Evolutionary conservation across 345 rosid species (phyloP).

Genomic region (Conringia planisiliqua): DNA sequence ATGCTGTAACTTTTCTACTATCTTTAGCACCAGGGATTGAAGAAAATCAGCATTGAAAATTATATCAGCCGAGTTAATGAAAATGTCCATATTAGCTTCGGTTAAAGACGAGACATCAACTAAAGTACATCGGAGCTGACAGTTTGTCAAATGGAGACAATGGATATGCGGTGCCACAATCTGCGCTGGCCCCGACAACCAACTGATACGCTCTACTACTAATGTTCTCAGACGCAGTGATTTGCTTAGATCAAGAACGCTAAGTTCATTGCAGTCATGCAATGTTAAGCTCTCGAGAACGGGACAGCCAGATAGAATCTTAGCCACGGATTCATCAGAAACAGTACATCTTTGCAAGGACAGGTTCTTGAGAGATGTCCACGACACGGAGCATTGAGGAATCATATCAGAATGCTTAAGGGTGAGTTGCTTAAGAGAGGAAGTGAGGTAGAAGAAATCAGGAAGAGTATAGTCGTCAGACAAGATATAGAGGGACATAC

Average conservation of each 20-base stretch:
- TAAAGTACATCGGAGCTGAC: background rate
- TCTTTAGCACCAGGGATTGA: background rate
- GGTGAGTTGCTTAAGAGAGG: slow-evolving; percentile 4
- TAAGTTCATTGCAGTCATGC: background rate
- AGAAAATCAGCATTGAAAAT: background rate
- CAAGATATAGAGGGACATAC: background rate
- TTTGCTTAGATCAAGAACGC: background rate
- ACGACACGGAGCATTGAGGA: background rate
- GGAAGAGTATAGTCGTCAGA: background rate
- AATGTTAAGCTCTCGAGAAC: background rate
- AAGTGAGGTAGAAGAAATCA: background rate
- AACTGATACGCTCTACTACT: background rate
- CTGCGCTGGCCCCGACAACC: background rate
- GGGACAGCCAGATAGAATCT: slow-evolving; percentile 14
- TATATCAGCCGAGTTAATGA: background rate
- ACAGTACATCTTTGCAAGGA: background rate
- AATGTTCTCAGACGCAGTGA: background rate
- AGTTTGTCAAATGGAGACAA: background rate
- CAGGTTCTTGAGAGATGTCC: slow-evolving; percentile 5
- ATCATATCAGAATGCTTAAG: background rate
- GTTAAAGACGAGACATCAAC: background rate
- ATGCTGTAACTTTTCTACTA: background rate
- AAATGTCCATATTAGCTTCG: background rate
- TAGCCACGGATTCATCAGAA: background rate
- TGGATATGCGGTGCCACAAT: slow-evolving; percentile 8